A percentile compares a stretch with the other conserved stretches of the same genome.
These are phyloP conservation scores for Globisporangium paroecandrum DNA, from an alignment of 352 stramenopile species.

Conservation along the genomic window DNA sequence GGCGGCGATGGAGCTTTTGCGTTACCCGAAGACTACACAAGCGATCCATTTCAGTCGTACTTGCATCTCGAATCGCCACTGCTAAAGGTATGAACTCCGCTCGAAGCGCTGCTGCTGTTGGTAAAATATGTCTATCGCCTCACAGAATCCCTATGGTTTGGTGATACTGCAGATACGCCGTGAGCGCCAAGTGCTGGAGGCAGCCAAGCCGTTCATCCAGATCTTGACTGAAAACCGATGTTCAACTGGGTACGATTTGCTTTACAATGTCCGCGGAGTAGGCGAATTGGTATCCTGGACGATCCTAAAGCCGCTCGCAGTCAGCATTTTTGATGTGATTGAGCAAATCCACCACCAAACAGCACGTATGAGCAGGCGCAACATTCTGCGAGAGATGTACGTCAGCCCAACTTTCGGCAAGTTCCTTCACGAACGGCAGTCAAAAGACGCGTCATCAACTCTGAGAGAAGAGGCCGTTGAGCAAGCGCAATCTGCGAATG, in stretches of 20 bases:
- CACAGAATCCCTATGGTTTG: not conserved
- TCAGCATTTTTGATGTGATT: slow-evolving; percentile 51
- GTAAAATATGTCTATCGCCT: not conserved
- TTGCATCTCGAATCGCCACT: slow-evolving; percentile 28
- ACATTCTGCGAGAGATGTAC: slow-evolving; percentile 37
- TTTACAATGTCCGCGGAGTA: slow-evolving; percentile 47
- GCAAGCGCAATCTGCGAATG: not conserved
- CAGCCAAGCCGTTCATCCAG: slow-evolving; percentile 31
- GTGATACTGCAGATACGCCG: slow-evolving; percentile 35
- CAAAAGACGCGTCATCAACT: not conserved
- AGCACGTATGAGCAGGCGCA: slow-evolving; percentile 34
- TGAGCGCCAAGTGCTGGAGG: slow-evolving; percentile 49
- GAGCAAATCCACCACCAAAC: slow-evolving; percentile 42
- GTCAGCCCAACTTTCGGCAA: slow-evolving; percentile 41
- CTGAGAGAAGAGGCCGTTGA: not conserved
- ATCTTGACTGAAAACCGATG: slow-evolving; percentile 42
- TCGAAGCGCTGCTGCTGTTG: not conserved
- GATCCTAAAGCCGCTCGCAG: slow-evolving; percentile 41
- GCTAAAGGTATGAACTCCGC: slow-evolving; percentile 31
- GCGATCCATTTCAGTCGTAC: slow-evolving; percentile 45
- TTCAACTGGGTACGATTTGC: slow-evolving; percentile 51
- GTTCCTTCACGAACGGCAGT: slow-evolving; percentile 27
- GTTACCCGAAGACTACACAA: slow-evolving; percentile 25
- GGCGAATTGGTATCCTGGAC: slow-evolving; percentile 54
- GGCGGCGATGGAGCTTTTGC: slow-evolving; percentile 36